Evolutionary conservation across 108 stramenopile species (phyloP).

Genomic region (Nitzschia putrida): DNA sequence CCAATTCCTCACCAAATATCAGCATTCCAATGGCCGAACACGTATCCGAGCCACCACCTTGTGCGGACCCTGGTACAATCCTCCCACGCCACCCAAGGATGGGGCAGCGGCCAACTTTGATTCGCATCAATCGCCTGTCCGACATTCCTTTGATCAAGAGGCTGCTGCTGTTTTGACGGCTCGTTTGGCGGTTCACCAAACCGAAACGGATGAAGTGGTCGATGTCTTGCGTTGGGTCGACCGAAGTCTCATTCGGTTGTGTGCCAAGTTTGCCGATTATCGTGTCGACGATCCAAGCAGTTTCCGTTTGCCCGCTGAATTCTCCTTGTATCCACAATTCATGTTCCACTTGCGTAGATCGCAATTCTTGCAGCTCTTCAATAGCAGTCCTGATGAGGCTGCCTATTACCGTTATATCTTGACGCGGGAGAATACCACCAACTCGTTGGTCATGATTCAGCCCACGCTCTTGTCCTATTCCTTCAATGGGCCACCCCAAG

Average conservation of each 20-base stretch:
- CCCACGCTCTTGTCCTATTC: constrained; percentile 97
- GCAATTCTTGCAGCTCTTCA: constrained; percentile 96
- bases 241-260: constrained; percentile 95
- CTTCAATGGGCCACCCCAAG: constrained; percentile 92
- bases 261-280: constrained; percentile 97
- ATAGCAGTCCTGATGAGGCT: constrained; percentile 97
- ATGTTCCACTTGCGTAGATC: constrained; percentile 95
- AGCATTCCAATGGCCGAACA: constrained; percentile 89
- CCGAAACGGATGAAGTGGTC: constrained; percentile 92
- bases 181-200: constrained; percentile 91
- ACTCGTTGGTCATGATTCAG: constrained; percentile 99
- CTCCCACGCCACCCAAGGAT: constrained; percentile 55
- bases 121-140: constrained; percentile 67
- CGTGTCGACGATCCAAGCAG: constrained; percentile 88
- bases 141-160: constrained; percentile 96
- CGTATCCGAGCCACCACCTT: constrained; percentile 94
- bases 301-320: constrained; percentile 93
- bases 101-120: constrained; percentile 42
- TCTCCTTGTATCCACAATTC: constrained; percentile 98
- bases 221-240: constrained; percentile 99
- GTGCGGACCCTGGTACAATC: constrained; percentile 93
- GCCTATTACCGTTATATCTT: constrained; percentile 95
- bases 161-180: constrained; percentile 98
- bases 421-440: constrained; percentile 88
- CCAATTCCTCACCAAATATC: constrained; percentile 98